These are phyloP conservation scores for Metarhizium anisopliae DNA, from an alignment of 2,329 filamentous ascomycete species.

Conservation along the genomic window DNA sequence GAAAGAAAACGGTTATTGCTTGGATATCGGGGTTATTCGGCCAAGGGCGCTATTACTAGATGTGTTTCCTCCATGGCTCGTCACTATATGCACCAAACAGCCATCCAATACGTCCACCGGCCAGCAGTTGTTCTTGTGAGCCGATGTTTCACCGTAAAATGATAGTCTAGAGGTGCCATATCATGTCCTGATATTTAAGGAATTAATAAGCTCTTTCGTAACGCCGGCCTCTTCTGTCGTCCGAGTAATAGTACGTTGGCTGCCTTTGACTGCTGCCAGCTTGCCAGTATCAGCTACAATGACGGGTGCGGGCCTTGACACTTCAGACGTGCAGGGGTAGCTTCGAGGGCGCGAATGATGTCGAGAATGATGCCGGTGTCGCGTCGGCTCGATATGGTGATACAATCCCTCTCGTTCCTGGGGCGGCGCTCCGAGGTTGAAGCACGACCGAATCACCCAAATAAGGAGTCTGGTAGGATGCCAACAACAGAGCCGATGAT, in stretches of 20 bases:
- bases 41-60: too few species aligned
- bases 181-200: too few species aligned
- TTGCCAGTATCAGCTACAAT: background rate
- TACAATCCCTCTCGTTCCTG: constrained; percentile 23
- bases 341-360: constrained; percentile 4
- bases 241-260: background rate
- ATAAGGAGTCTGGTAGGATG: constrained; percentile 29
- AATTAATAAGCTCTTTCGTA: constrained; percentile 7
- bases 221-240: background rate
- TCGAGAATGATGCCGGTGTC: constrained; percentile 14
- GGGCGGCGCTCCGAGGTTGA: constrained; percentile 29
- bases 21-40: too few species aligned
- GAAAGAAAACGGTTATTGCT: too few species aligned
- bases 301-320: background rate
- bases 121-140: too few species aligned
- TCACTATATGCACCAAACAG: too few species aligned
- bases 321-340: background rate
- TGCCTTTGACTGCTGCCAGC: background rate
- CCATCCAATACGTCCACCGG: too few species aligned
- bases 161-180: too few species aligned
- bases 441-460: constrained; percentile 38
- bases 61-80: too few species aligned
- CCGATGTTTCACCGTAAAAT: too few species aligned
- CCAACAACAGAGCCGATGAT: constrained; percentile 39
- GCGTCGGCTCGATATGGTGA: constrained; percentile 16